phyloP scores from a whole-genome alignment of 192 early-diverging fungal species.

The Irineochytrium annulatum region DNA sequence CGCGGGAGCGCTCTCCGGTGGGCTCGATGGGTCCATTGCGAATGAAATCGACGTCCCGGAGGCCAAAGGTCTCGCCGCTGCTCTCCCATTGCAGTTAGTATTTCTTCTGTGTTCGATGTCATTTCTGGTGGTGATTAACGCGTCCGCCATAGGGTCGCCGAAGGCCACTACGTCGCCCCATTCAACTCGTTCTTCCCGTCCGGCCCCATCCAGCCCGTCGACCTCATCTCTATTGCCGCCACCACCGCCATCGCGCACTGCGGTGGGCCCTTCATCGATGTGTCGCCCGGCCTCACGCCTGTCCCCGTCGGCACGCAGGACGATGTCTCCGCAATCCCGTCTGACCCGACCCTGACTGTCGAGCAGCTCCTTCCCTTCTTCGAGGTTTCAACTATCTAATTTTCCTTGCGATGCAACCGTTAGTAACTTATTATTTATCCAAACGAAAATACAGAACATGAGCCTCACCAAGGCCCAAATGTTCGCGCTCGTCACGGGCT shows the following conservation, averaged over 20 bases:
- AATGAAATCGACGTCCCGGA: no score
- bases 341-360: conserved; percentile 5
- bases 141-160: no score
- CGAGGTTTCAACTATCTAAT: no score
- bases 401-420: not conserved
- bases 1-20: conserved; percentile 8
- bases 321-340: not conserved
- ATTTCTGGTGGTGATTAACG: no score
- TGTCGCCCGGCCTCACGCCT: conserved; percentile 16
- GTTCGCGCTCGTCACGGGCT: conserved; percentile 23
- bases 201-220: no score
- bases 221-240: not conserved
- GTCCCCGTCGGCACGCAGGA: not conserved
- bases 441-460: conserved; percentile 12
- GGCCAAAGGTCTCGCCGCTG: no score
- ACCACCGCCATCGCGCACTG: conserved; percentile 13
- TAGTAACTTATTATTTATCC: no score
- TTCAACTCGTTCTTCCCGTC: no score
- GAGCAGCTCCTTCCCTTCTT: not conserved
- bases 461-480: conserved; percentile 23
- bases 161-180: no score
- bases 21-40: conserved; percentile 19
- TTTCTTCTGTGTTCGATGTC: no score
- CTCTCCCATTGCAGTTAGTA: no score
- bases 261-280: conserved; percentile 23